These are phyloP conservation scores for Aspergillus sp. DNA, from an alignment of 2,329 filamentous ascomycete species.

Conservation along the genomic window DNA sequence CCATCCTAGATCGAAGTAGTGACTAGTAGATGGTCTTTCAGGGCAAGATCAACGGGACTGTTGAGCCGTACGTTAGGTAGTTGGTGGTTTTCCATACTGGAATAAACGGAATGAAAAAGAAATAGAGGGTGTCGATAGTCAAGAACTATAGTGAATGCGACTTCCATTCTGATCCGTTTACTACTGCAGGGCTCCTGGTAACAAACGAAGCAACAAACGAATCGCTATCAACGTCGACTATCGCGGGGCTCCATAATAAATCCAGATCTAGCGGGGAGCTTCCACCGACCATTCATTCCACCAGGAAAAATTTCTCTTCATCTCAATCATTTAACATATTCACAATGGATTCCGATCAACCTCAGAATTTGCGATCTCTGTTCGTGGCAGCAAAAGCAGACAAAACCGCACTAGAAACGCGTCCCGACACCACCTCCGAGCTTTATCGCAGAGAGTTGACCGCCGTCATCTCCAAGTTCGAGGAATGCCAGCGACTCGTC, in stretches of 20 bases:
- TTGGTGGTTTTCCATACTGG: no score
- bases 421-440: conserved; percentile 59
- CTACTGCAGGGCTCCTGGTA: not conserved
- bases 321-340: not conserved
- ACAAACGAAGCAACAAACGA: not conserved
- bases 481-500: conserved; percentile 64
- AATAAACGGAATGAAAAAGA: no score
- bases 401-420: conserved; percentile 53
- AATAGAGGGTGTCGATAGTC: not conserved
- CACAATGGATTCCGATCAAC: conserved; percentile 29
- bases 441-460: conserved; percentile 62
- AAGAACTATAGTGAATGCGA: not conserved
- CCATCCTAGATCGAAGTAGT: not conserved
- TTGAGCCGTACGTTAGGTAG: not conserved
- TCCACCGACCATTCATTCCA: not conserved
- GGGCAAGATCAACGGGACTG: not conserved
- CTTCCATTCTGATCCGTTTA: not conserved
- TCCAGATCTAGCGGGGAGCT: not conserved
- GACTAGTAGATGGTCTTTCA: not conserved
- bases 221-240: not conserved
- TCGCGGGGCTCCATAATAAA: not conserved
- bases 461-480: conserved; percentile 62
- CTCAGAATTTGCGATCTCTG: conserved; percentile 49
- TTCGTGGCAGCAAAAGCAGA: conserved; percentile 51
- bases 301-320: not conserved